Conservation (phyloP, 805 yeast genomes). For the Babjeviella inositovora region DNA sequence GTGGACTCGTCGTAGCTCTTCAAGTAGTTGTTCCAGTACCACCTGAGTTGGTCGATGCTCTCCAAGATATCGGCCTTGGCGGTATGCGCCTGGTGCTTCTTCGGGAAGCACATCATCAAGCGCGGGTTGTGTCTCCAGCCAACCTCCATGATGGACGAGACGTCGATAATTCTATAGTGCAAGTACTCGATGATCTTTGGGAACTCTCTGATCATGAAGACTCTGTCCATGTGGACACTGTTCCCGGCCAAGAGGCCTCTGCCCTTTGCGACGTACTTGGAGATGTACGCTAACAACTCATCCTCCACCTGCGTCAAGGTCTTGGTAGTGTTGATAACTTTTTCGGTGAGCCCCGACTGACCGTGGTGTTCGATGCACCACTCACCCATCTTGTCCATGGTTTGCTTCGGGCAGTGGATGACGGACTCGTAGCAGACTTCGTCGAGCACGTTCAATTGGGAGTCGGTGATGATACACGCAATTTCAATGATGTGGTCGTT, state of each 20-base stretch:
- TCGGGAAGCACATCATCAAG: slow-evolving; percentile 39
- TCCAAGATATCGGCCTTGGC: slow-evolving; percentile 83
- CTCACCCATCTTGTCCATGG: slow-evolving; percentile 60
- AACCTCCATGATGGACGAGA: slow-evolving; percentile 72
- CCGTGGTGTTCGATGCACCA: slow-evolving; percentile 87
- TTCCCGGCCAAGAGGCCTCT: slow-evolving; percentile 82
- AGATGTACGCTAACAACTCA: slow-evolving; percentile 49
- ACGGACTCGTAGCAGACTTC: slow-evolving; percentile 67
- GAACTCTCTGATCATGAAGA: slow-evolving; percentile 71
- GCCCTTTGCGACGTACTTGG: slow-evolving; percentile 30
- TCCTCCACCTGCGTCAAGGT: slow-evolving; percentile 44
- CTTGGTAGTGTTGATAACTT: slow-evolving; percentile 36
- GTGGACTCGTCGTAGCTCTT: no score
- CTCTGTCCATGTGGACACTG: slow-evolving; percentile 79
- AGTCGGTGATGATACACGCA: slow-evolving; percentile 83
- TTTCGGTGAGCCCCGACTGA: slow-evolving; percentile 55
- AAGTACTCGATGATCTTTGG: slow-evolving; percentile 51
- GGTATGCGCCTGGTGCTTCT: slow-evolving; percentile 61
- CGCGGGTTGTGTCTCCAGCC: slow-evolving; percentile 63
- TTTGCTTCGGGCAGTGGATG: slow-evolving; percentile 45
- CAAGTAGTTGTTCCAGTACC: slow-evolving; percentile 59
- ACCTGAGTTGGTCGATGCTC: slow-evolving; percentile 69
- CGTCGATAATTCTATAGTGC: slow-evolving; percentile 78
- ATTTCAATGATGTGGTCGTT: slow-evolving; percentile 84
- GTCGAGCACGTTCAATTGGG: slow-evolving; percentile 55